Evolutionary conservation across 2,329 filamentous ascomycete genomes (phyloP).

Genomic region (Claviceps paspali): DNA sequence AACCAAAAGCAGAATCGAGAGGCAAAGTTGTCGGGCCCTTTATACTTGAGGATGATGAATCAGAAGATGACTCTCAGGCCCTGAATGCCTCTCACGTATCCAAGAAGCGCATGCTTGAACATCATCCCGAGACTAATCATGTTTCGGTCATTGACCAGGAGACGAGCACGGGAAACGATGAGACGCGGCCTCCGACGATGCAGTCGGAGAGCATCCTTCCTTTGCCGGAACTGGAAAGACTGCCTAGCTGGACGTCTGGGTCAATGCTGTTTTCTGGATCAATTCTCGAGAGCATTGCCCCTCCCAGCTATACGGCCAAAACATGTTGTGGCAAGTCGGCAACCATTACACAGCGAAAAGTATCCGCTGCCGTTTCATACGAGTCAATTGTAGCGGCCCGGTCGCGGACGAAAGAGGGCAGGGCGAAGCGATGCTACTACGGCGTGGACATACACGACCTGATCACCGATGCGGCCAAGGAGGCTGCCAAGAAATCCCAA

Average conservation of each 20-base stretch:
- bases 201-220: background rate
- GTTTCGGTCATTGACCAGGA: background rate
- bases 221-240: background rate
- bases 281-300: constrained; percentile 12
- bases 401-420: constrained; percentile 49
- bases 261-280: constrained; percentile 14
- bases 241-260: constrained; percentile 10
- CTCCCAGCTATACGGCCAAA: constrained; percentile 25
- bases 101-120: constrained; percentile 19
- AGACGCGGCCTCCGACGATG: background rate
- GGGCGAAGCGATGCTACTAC: constrained; percentile 67
- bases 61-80: constrained; percentile 13
- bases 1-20: constrained; percentile 22
- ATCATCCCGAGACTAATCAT: constrained; percentile 6
- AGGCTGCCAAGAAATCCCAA: constrained; percentile 28
- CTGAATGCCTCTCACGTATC: constrained; percentile 8
- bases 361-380: constrained; percentile 35
- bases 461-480: constrained; percentile 53
- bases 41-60: constrained; percentile 20
- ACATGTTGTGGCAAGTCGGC: constrained; percentile 43
- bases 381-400: constrained; percentile 53
- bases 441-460: constrained; percentile 82
- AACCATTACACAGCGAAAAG: constrained; percentile 39
- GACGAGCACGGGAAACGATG: background rate
- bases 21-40: constrained; percentile 23